Evolutionary conservation across 306 rosid species (phyloP), one percentile per base, ranked within the genome.

Genomic region (Notholithocarpus densiflorus): DNA sequence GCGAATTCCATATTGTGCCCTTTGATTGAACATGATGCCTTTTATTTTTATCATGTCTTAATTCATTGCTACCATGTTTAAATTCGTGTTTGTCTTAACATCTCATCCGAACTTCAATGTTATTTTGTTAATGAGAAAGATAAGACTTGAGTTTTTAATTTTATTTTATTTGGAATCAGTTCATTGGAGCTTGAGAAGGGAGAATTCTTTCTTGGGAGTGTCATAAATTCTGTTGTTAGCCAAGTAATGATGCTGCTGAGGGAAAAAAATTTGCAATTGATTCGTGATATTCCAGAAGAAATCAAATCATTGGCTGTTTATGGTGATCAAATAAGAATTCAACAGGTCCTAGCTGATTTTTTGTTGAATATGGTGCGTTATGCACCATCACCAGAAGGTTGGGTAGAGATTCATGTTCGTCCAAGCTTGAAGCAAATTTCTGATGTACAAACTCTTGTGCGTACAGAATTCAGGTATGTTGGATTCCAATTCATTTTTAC

Each of bases 281-380:
- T 96, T 72, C 89, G 99, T 71, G 99, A 96, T 88, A 93, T 96
- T 82, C 99, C 99, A 20, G 97, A 96, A 84, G 98, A 96, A 88
- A 89, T 96, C 84, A 96, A 96, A 82, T 87, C 96, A 57, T 84
- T 96, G 78, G 87, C 96, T 37, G 96, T 91, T 68, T 93, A 85
- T 88, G 99, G 98, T 68, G 98, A 96, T 88, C 99, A 96, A 78
- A 83, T 90, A 79, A 86, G 99, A 83, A 83, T 91, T 85, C 99
- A 96, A 79, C 99, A 96, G 83, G 91, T 93, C 72, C 80, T 96
- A 87, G 92, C 97, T 55, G 96, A 96, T 88, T 96, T 93, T 90
- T 85, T 96, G 72, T 79, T 90, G 88, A 96, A 93, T 84, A 87
- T 93, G 92, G 98, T 89, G 81, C 97, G 90, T 59, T 88, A 89